Percentiles rank a stretch among this genome's conserved stretches.
Conservation (phyloP, 257 asterid genomes). For the Fraxinus americana region DNA sequence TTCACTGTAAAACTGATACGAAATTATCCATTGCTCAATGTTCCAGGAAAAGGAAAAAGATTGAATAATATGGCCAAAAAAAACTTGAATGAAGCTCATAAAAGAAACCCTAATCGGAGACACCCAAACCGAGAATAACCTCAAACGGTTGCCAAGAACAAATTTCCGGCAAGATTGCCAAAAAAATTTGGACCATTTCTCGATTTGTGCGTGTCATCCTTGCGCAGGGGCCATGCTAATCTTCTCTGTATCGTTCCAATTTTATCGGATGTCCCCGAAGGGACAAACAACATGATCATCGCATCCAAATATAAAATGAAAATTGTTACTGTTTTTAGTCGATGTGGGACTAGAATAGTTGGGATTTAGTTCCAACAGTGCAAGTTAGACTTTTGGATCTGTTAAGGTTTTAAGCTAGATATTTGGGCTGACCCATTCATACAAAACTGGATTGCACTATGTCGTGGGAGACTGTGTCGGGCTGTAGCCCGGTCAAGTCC, state of each 20-base stretch:
- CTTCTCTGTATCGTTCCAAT: constrained; percentile 57
- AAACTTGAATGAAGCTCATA: too few species aligned
- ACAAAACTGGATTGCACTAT: background rate
- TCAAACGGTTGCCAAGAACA: background rate
- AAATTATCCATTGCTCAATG: too few species aligned
- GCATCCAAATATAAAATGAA: background rate
- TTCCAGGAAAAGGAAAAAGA: too few species aligned
- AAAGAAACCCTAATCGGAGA: background rate
- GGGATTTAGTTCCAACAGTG: background rate
- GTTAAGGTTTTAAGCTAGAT: background rate
- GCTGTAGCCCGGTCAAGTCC: too few species aligned
- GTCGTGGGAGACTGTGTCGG: too few species aligned
- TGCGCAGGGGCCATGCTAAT: constrained; percentile 92
- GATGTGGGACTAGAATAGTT: background rate
- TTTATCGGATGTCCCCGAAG: constrained; percentile 11
- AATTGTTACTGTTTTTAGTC: background rate
- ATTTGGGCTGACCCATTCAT: background rate
- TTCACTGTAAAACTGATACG: too few species aligned
- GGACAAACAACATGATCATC: background rate
- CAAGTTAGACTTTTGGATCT: background rate
- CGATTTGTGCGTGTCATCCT: constrained; percentile 46
- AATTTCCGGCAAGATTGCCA: background rate
- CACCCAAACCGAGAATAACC: background rate
- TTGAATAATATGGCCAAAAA: too few species aligned
- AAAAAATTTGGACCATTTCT: constrained; percentile 7